These are phyloP conservation scores for Aegilops umbellulata DNA, from an alignment of 176 grass and related monocot species.

Conservation along the genomic window DNA sequence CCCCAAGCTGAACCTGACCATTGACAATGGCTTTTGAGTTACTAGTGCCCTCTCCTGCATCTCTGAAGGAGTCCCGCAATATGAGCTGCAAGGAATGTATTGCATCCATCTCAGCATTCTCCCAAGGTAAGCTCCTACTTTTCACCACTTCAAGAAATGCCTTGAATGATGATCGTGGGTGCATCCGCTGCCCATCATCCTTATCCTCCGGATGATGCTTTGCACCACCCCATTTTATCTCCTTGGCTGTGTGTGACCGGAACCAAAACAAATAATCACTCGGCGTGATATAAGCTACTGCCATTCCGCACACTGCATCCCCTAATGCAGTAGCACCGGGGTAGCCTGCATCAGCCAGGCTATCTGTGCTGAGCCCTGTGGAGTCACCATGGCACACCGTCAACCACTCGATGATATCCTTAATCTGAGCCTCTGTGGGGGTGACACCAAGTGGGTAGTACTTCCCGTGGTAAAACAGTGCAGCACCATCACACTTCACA, in stretches of 20 bases:
- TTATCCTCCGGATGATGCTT: conserved; percentile 98
- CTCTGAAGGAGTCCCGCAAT: conserved; percentile 75
- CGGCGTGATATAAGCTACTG: conserved; percentile 82
- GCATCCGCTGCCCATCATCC: conserved; percentile 95
- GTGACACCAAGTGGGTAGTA: conserved; percentile 86
- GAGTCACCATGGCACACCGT: conserved; percentile 70
- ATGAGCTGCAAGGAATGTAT: conserved; percentile 98
- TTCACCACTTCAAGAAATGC: conserved; percentile 98
- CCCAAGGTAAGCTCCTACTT: conserved; percentile 89
- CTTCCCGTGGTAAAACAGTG: conserved; percentile 77
- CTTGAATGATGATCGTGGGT: conserved; percentile 95
- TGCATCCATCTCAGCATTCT: conserved; percentile 95
- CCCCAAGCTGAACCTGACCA: conserved; percentile 56
- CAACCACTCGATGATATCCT: conserved; percentile 90
- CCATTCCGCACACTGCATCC: conserved; percentile 92
- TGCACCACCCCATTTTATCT: conserved; percentile 96
- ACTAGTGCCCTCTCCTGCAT: conserved; percentile 53
- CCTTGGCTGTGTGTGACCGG: conserved; percentile 91
- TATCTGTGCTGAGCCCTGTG: conserved; percentile 93
- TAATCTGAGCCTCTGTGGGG: conserved; percentile 78
- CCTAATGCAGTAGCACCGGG: conserved; percentile 70
- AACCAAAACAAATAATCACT: conserved; percentile 98
- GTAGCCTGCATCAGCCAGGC: conserved; percentile 85
- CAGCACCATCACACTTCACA: conserved; percentile 95
- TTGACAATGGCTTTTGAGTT: conserved; percentile 71